Evolutionary conservation across 1,139 yeast species (phyloP).

Genomic region (Taphrina pruni): DNA sequence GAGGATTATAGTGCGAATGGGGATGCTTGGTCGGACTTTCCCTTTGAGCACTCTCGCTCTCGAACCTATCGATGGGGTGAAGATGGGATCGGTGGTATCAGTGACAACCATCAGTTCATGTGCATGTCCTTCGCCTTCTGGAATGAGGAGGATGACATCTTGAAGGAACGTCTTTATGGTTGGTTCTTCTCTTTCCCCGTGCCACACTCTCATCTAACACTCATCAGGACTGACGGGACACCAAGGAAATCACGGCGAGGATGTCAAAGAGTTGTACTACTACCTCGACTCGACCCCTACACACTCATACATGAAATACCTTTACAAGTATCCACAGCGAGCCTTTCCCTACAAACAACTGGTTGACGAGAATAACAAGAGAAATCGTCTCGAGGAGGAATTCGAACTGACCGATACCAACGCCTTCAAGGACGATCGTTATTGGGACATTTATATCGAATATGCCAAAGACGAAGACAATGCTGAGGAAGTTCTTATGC

Average conservation of each 20-base stretch:
- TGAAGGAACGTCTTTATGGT: slow-evolving; percentile 88
- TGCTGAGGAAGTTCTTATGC: slow-evolving; percentile 77
- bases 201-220: background rate
- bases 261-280: slow-evolving; percentile 84
- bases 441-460: slow-evolving; percentile 89
- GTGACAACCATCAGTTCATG: slow-evolving; percentile 80
- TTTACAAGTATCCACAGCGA: slow-evolving; percentile 88
- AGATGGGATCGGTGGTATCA: slow-evolving; percentile 91
- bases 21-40: slow-evolving; percentile 91
- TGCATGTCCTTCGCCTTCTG: slow-evolving; percentile 84
- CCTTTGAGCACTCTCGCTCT: slow-evolving; percentile 83
- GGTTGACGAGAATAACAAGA: slow-evolving; percentile 68
- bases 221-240: slow-evolving; percentile 69
- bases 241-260: slow-evolving; percentile 96
- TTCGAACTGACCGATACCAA: slow-evolving; percentile 79
- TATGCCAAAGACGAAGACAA: slow-evolving; percentile 87
- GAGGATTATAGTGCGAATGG: slow-evolving; percentile 87
- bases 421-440: slow-evolving; percentile 75
- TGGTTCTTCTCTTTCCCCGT: background rate
- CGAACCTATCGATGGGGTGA: slow-evolving; percentile 96
- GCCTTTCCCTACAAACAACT: slow-evolving; percentile 83
- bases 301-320: slow-evolving; percentile 89
- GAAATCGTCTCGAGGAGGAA: slow-evolving; percentile 70
- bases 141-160: slow-evolving; percentile 86
- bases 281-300: slow-evolving; percentile 91